Evolutionary conservation across 495 filamentous ascomycete species (phyloP), one percentile per base, ranked within the genome.

Genomic region (Penicillium manginii): DNA sequence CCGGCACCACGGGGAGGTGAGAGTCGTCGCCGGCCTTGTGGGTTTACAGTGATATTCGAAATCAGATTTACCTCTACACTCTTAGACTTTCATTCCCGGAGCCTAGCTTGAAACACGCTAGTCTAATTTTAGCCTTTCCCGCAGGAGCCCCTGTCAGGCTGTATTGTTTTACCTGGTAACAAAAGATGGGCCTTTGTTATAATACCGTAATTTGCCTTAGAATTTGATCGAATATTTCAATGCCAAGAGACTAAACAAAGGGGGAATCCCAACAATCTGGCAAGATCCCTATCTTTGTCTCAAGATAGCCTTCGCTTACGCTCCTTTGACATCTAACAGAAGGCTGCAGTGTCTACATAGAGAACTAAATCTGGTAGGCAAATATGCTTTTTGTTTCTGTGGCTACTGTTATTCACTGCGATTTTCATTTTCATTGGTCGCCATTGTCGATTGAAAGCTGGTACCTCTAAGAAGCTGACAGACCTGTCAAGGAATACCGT

Each of bases 321-420:
- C 54, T 50, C 46, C n/a, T 50, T 57, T 57, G 19, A 55, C 46
- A 57, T 57, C 54, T 3, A 57, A 57, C 40, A 57, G 33, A 57
- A 57, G 54, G 45, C 54, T 57, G 46, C 35, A 57, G 26, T 50
- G 33, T 37, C 33, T 37, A 23, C n/a, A 54, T 54, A 54, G 51
- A 54, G 35, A 21, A 54, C 32, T 54, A 26, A 54, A 21, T 33
- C 15, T 54, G 18, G 51, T 54, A 54, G 35, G 33, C 32, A 54
- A 23, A 23, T 3, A 42, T 29, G 33, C 39, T 53, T 42, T 53
- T n/a, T 32, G 32, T 53, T 37, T 32, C 39, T 37, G 7, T 37
- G 33, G 33, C 33, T 37, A n/a, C n/a, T n/a, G n/a, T n/a, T n/a
- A n/a, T n/a, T n/a, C n/a, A n/a, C n/a, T n/a, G n/a, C n/a, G n/a